Evolutionary conservation across 371 early-diverging fungal species (phyloP), one percentile per base, ranked within the genome.

Genomic region (Mortierella sp.): DNA sequence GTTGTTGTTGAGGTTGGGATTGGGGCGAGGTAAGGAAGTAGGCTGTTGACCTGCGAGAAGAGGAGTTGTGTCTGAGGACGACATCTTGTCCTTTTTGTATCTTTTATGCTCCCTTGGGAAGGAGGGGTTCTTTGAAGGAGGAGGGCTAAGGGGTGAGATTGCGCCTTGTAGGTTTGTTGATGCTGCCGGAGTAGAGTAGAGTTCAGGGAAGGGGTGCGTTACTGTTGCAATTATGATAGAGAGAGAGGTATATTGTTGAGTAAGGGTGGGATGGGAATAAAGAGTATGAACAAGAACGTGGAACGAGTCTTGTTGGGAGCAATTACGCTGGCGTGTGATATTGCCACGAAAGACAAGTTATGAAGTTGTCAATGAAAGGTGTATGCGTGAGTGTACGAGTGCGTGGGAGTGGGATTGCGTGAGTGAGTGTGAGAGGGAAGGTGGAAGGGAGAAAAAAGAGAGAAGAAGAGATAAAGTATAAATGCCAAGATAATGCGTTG

Each of bases 1-100:
- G 21, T 73, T 46, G 41, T n/a, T 78, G 78, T 54, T 71, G 46
- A n/a, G 29, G 55, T 27, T 41, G 24, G n/a, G 74, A 56, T 41
- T 38, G 5, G 48, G 71, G 63, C 63, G 68, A n/a, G 27, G 51
- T 24, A 76, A 38, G 29, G 71, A 38, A 49, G 51, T 4, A 44
- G 70, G 58, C 14, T 46, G 70, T 10, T 70, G 75, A 2, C 78
- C 81, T 11, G 70, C 48, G 7, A 85, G 82, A 56, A 85, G 82
- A 3, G 86, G 86, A 35, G 86, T 81, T 76, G 82, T 79, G 77
- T 85, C 86, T 51, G 76, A 75, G 41, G 74, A 54, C 44, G 84
- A 74, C 84, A 84, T 84, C 51, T 41, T 63, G 54, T 70, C 32
- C 70, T 49, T 74, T 27, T 51, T 11, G 8, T 56, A 32, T 27